Conservation (phyloP, 2,329 filamentous ascomycete species). For the Pseudocercospora eumusae region DNA sequence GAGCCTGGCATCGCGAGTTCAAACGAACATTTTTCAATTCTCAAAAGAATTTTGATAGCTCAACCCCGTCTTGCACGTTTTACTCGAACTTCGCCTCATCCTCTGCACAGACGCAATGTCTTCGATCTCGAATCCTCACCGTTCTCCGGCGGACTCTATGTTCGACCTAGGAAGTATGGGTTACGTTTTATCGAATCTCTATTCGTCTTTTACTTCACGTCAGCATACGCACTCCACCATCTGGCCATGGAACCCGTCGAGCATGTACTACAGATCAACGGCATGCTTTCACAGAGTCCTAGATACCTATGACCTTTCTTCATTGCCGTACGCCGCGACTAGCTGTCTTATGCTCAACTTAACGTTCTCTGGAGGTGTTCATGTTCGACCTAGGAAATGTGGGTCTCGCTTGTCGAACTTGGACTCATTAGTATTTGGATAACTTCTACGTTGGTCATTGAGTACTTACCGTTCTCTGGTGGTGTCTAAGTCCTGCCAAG, state of each 20-base stretch:
- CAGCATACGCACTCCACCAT: background rate
- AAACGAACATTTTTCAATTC: background rate
- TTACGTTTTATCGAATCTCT: conserved; percentile 4
- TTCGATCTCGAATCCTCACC: background rate
- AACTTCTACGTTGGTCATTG: background rate
- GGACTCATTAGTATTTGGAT: background rate
- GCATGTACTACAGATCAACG: too few relatives aligned
- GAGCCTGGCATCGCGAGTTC: too few relatives aligned
- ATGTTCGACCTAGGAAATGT: conserved; percentile 4
- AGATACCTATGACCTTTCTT: too few relatives aligned
- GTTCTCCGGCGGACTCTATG: background rate
- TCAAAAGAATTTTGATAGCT: background rate
- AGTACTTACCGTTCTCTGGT: background rate
- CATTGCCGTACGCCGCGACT: background rate
- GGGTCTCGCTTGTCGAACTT: conserved; percentile 8
- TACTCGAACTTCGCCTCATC: background rate
- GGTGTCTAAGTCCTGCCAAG: background rate
- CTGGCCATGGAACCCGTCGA: too few relatives aligned
- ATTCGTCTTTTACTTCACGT: background rate
- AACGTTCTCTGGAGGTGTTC: conserved; percentile 4
- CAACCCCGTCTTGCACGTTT: background rate
- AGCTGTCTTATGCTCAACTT: background rate
- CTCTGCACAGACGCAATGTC: background rate
- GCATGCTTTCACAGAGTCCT: background rate
- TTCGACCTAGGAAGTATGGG: background rate